Percentiles rank a stretch among this genome's conserved stretches.
These are phyloP conservation scores for Alternaria longipes DNA, from an alignment of 2,329 filamentous ascomycete genomes.

Conservation along the genomic window DNA sequence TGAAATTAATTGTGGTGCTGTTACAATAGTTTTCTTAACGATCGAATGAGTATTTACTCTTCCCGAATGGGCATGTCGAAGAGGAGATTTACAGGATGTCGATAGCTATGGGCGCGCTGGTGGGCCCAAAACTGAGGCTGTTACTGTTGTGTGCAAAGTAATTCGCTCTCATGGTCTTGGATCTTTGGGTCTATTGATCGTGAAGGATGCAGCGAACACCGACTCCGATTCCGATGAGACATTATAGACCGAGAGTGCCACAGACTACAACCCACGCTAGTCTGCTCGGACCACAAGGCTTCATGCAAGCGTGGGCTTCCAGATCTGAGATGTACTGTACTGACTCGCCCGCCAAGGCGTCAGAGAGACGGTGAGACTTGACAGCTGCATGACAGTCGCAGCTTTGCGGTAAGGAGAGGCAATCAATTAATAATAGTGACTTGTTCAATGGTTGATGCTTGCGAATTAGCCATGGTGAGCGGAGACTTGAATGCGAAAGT, in stretches of 20 bases:
- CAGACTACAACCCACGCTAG: constrained; percentile 10
- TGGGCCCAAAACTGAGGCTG: not conserved
- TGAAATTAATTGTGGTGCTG: not conserved
- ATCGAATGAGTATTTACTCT: not conserved
- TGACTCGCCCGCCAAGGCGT: constrained; percentile 16
- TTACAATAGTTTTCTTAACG: not conserved
- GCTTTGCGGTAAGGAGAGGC: constrained; percentile 4
- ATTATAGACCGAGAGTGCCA: not conserved
- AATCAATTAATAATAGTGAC: not conserved
- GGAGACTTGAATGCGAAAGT: not conserved
- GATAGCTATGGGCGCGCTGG: not conserved
- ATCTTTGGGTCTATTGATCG: not conserved
- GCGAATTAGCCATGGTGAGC: not conserved
- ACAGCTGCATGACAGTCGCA: constrained; percentile 16
- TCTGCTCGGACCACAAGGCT: constrained; percentile 2
- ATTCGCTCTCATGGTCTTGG: not conserved
- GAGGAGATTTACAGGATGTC: not conserved
- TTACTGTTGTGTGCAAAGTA: not conserved
- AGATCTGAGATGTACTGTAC: constrained; percentile 8
- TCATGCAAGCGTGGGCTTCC: constrained; percentile 8
- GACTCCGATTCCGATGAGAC: not conserved
- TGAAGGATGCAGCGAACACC: not conserved
- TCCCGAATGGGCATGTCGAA: not conserved
- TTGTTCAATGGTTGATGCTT: not conserved
- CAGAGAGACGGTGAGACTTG: constrained; percentile 18